phyloP scores from a whole-genome alignment of 768 basidiomycete species.

The Saitozyma sp. region DNA sequence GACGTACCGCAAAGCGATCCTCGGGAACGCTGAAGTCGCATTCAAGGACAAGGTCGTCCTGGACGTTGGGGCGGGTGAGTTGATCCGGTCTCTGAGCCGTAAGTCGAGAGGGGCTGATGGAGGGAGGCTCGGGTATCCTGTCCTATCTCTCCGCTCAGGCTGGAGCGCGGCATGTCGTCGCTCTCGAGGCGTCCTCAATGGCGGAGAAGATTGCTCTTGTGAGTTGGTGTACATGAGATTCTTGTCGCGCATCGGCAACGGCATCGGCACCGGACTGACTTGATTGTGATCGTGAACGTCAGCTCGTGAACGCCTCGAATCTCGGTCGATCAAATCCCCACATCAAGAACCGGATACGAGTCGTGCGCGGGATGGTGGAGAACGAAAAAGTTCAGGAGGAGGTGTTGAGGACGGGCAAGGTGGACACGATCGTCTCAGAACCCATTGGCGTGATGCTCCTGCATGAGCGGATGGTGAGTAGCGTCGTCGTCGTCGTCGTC shows the following conservation, averaged over 20 bases:
- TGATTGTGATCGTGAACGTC: too few species aligned
- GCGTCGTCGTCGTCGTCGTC: too few species aligned
- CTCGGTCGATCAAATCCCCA: conserved; percentile 37
- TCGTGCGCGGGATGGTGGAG: conserved; percentile 50
- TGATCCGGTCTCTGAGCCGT: not conserved
- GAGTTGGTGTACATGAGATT: conserved; percentile 7
- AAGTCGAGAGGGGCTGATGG: not conserved
- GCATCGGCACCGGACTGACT: too few species aligned
- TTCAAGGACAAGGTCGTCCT: conserved; percentile 45
- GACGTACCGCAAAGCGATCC: conserved; percentile 49
- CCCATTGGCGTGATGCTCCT: conserved; percentile 52
- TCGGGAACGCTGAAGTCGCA: conserved; percentile 47
- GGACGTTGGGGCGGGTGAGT: conserved; percentile 50
- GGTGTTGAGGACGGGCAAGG: conserved; percentile 40
- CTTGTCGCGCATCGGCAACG: not conserved
- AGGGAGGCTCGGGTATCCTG: conserved; percentile 46
- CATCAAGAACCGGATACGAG: conserved; percentile 37
- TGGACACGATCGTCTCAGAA: conserved; percentile 52
- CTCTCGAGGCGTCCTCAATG: conserved; percentile 50
- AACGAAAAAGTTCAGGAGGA: conserved; percentile 32
- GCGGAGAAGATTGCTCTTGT: conserved; percentile 49
- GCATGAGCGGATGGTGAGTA: conserved; percentile 51
- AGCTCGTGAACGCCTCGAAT: conserved; percentile 43
- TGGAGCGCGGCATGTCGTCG: conserved; percentile 47
- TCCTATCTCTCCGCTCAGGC: conserved; percentile 51